Evolutionary conservation across 1,284 basidiomycete species (phyloP), one percentile per base, ranked within the genome.

Genomic region (Tetrapyrgos nigripes): DNA sequence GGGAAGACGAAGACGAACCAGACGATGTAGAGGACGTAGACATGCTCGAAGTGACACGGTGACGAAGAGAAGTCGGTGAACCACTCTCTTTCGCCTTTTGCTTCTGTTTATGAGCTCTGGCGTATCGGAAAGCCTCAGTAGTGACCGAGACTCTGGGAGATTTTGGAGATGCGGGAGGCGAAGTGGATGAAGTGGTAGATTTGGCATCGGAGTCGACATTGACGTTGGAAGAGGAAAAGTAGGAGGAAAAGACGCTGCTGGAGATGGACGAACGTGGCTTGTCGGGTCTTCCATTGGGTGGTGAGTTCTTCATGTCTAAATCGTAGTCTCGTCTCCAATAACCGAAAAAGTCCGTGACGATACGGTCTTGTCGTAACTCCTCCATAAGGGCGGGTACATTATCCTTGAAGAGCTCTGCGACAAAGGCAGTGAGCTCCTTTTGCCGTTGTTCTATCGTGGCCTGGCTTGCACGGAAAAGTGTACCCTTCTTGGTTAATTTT

Each of bases 271-370:
- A 55, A 23, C 62, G 55, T 6, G 58, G 37, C 23, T 52, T 50
- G 14, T 53, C 26, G 9, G n/a, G 47, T 62, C 46, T 63, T 58
- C 21, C 37, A 44, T 49, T 58, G 27, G 37, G 35, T 37, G 23
- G 26, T 19, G 44, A 64, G 14, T 62, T 44, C 63, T 83, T 85
- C 52, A 77, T 73, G n/a, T 77, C 75, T 27, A 84, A 73, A 53
- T 92, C 89, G 54, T 83, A 72, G 68, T 93, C 91, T 46, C 85
- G 76, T 58, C 86, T 78, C 91, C 91, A 93, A 63, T 83, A 82
- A 2, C 83, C 87, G 68, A 93, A 93, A 73, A 93, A 93, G 68
- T 92, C 87, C 5, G 84, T 84, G 51, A 90, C 81, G 21, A 80
- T 68, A 33, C 77, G 78, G 29, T 81, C 80, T n/a, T 77, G 74